These are phyloP conservation scores for Boletus rubropictus DNA, from an alignment of 768 basidiomycete species.

Conservation along the genomic window DNA sequence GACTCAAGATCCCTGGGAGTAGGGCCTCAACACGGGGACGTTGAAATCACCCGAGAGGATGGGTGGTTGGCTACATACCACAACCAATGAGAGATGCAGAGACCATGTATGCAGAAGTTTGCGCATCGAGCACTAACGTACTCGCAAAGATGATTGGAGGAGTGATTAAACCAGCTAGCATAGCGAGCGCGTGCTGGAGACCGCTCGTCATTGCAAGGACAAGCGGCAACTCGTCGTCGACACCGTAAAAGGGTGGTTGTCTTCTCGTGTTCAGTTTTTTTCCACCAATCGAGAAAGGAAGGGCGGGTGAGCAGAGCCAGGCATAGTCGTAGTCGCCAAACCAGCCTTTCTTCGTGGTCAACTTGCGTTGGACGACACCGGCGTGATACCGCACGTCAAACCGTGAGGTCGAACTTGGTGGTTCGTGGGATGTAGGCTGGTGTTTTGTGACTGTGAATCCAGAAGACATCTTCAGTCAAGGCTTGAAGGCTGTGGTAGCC, in stretches of 20 bases:
- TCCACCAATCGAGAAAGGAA: constrained; percentile 49
- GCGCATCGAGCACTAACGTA: constrained; percentile 50
- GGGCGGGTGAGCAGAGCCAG: constrained; percentile 63
- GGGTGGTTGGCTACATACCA: constrained; percentile 38
- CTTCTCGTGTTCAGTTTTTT: constrained; percentile 23
- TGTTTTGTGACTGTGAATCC: constrained; percentile 8
- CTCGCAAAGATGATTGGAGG: constrained; percentile 79
- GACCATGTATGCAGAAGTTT: constrained; percentile 69
- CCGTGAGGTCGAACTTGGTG: constrained; percentile 7
- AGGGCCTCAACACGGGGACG: not conserved
- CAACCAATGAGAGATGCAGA: constrained; percentile 78
- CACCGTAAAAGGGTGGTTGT: constrained; percentile 67
- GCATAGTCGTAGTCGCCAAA: constrained; percentile 79
- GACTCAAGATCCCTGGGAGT: constrained; percentile 59
- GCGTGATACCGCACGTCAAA: constrained; percentile 7
- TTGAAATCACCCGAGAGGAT: not conserved
- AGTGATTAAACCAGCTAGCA: constrained; percentile 78
- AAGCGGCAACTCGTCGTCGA: constrained; percentile 68
- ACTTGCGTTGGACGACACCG: constrained; percentile 26
- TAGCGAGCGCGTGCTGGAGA: constrained; percentile 70
- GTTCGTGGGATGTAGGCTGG: constrained; percentile 14
- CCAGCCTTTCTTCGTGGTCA: constrained; percentile 62
- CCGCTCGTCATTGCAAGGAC: constrained; percentile 69
- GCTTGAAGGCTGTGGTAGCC: too few relatives aligned
- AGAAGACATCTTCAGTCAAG: constrained; percentile 13